Conservation (phyloP, 257 asterid genomes). For the Jacaranda copaia region DNA sequence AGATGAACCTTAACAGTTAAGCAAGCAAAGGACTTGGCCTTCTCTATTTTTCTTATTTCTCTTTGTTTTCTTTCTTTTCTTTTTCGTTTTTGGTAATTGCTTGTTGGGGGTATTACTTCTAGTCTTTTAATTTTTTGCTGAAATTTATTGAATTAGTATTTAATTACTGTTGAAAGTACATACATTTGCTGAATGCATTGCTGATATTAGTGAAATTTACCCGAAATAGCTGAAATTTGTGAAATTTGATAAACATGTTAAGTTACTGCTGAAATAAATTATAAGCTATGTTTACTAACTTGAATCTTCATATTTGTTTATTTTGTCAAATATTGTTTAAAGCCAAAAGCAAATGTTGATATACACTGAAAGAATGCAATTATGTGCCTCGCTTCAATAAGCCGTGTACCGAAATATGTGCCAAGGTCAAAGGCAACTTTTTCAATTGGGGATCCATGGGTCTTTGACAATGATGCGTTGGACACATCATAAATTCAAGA, state of each 20-base stretch:
- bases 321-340: neutral
- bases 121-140: neutral
- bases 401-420: neutral
- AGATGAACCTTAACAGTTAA: neutral
- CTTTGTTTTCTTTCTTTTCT: neutral
- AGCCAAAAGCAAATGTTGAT: neutral
- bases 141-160: no score
- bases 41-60: neutral
- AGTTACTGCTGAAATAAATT: neutral
- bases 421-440: constrained; percentile 1
- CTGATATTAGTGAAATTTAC: neutral
- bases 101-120: neutral
- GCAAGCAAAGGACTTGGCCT: neutral
- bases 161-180: neutral
- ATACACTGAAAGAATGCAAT: neutral
- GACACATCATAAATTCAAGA: constrained; percentile 9
- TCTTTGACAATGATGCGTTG: neutral
- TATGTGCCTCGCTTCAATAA: neutral
- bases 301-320: neutral
- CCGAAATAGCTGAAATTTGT: neutral
- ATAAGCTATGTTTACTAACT: neutral
- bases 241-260: neutral
- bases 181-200: neutral
- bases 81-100: neutral
- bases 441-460: neutral